phyloP scores from a whole-genome alignment of 805 yeast genomes.

The Middelhovenomyces tepae region DNA sequence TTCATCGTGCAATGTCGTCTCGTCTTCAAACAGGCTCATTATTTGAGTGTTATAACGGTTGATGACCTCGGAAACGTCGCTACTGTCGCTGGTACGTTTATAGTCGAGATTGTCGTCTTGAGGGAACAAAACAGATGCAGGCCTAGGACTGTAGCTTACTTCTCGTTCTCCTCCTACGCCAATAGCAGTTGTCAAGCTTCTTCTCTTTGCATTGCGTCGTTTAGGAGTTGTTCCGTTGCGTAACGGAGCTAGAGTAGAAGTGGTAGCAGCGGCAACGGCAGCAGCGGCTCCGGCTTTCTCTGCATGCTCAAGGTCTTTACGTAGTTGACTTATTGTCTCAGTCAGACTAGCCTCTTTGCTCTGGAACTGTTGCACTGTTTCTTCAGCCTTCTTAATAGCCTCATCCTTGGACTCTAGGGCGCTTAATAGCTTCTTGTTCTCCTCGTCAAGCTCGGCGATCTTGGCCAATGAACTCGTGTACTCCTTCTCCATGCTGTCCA shows the following conservation, averaged over 20 bases:
- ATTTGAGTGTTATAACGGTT: constrained; percentile 29
- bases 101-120: constrained; percentile 14
- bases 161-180: constrained; percentile 14
- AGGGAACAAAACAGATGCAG: constrained; percentile 21
- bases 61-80: constrained; percentile 41
- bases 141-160: constrained; percentile 23
- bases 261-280: constrained; percentile 27
- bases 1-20: constrained; percentile 54
- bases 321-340: constrained; percentile 28
- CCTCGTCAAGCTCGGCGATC: constrained; percentile 12
- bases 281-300: constrained; percentile 21
- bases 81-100: constrained; percentile 41
- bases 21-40: constrained; percentile 26
- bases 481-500: constrained; percentile 20
- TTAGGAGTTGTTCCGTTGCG: constrained; percentile 17
- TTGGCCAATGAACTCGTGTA: constrained; percentile 19
- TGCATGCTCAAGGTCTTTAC: constrained; percentile 41
- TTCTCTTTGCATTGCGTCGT: constrained; percentile 25
- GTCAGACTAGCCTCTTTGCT: constrained; percentile 13
- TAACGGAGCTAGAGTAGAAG: constrained; percentile 25
- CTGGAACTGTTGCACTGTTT: constrained; percentile 19
- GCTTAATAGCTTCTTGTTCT: constrained; percentile 30
- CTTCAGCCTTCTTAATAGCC: constrained; percentile 21
- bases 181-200: constrained; percentile 19
- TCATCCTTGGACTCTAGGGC: constrained; percentile 15